phyloP scores from a whole-genome alignment of 164 flowering plant species.

The Macadamia integrifolia region DNA sequence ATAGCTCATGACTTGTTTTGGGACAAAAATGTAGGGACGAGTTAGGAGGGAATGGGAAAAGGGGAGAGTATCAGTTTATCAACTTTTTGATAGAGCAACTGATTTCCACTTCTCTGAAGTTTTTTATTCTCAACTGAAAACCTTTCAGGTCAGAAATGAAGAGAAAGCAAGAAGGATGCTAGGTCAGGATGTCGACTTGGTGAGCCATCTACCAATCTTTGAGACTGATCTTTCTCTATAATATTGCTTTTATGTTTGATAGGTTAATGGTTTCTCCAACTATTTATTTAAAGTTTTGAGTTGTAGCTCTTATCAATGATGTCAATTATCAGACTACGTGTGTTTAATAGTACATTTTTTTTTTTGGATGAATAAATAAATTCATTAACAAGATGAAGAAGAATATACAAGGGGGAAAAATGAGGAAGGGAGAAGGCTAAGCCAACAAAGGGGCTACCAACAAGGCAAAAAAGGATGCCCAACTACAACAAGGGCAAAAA shows the following conservation, averaged over 20 bases:
- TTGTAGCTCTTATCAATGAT: neutral
- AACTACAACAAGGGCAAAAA: too few species aligned
- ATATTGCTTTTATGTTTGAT: neutral
- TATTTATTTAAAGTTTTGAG: neutral
- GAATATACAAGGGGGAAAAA: too few species aligned
- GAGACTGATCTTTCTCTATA: too few species aligned
- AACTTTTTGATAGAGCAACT: slow-evolving; percentile 1
- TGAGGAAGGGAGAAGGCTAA: too few species aligned
- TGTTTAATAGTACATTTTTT: too few species aligned
- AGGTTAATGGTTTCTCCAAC: neutral
- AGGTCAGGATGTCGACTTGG: slow-evolving; percentile 85
- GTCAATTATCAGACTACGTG: too few species aligned
- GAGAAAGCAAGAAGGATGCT: slow-evolving; percentile 88
- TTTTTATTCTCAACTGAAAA: neutral
- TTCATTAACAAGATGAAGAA: too few species aligned
- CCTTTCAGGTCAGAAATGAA: slow-evolving; percentile 83
- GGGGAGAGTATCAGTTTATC: neutral
- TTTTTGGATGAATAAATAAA: too few species aligned
- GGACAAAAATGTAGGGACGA: neutral
- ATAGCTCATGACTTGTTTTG: neutral
- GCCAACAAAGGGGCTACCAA: too few species aligned
- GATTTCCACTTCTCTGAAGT: neutral
- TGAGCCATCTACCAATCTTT: slow-evolving; percentile 26
- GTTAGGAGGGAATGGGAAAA: neutral
- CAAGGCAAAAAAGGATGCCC: too few species aligned